phyloP scores from a whole-genome alignment of 2,329 filamentous ascomycete genomes.

The Ophiostoma ulmi region DNA sequence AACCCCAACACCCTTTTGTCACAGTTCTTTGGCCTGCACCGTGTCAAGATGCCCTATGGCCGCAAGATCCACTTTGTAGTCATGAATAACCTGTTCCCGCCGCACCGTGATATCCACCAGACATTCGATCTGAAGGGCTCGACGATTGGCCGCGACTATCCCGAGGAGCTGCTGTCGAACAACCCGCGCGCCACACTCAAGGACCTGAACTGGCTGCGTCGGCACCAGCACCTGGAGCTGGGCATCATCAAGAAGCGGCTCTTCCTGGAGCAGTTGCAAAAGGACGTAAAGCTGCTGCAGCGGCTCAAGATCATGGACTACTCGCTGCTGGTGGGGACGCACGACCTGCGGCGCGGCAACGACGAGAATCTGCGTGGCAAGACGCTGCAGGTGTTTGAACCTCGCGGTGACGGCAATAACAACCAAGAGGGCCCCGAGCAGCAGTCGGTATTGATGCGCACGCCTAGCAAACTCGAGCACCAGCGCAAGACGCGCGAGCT shows the following conservation, averaged over 20 bases:
- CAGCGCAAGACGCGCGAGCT: slow-evolving; percentile 86
- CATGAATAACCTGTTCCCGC: slow-evolving; percentile 99
- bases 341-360: slow-evolving; percentile 84
- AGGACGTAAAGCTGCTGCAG: slow-evolving; percentile 81
- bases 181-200: slow-evolving; percentile 93
- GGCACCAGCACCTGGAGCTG: slow-evolving; percentile 79
- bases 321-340: slow-evolving; percentile 88
- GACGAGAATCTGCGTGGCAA: slow-evolving; percentile 88
- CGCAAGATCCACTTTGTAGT: slow-evolving; percentile 99
- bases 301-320: slow-evolving; percentile 97
- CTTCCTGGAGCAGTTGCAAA: slow-evolving; percentile 83
- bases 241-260: slow-evolving; percentile 81
- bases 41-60: slow-evolving; percentile 96
- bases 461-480: slow-evolving; percentile 88
- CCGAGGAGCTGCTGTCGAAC: slow-evolving; percentile 76
- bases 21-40: slow-evolving; percentile 94
- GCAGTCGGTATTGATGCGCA: slow-evolving; percentile 68
- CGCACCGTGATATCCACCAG: slow-evolving; percentile 92
- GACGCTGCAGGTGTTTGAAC: slow-evolving; percentile 90
- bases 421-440: slow-evolving; percentile 40
- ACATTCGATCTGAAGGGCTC: slow-evolving; percentile 97
- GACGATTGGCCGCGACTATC: slow-evolving; percentile 86
- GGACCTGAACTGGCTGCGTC: slow-evolving; percentile 90
- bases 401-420: slow-evolving; percentile 60
- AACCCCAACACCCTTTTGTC: slow-evolving; percentile 97